Evolutionary conservation across 2,329 filamentous ascomycete genomes (phyloP), one percentile per base, ranked within the genome.

Genomic region (Cordyceps cateniannulata): DNA sequence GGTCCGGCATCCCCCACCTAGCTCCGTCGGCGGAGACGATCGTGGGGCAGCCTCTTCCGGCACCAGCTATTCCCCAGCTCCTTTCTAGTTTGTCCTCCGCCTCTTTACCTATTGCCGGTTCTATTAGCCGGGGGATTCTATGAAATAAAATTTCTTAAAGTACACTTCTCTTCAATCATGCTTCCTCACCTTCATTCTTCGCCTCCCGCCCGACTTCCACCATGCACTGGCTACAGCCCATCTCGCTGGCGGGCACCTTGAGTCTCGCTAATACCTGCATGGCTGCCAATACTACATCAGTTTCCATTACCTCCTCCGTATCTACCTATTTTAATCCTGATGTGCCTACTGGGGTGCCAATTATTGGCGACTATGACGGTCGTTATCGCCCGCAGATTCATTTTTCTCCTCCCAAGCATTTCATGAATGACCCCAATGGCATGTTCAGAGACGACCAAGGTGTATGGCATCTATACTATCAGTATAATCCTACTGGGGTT

Each of bases 381-480:
- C 64, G 62, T 22, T 69, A 69, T 40, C 73, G 82, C 14, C 83
- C 82, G 3, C 81, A 84, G 66, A 70, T 84, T 22, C 83, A 85
- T 69, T 85, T 78, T 68, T 79, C 80, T 8, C 81, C 81, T 2
- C 81, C 82, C 2, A 65, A 75, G 29, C 70, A 77, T 65, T 83
- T 80, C 64, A 80, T 83, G 77, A 86, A 86, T 63, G 85, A 88
- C 65, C 85, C 85, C 1, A 88, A 88, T 71, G 85, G 85, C 65
- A 78, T 86, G 73, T 85, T 86, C 63, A 69, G 79, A 6, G 83
- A 86, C 63, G 75, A 71, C 2, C 76, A 84, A 59, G 84, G 83
- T 5, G 75, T 76, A 0, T 89, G 82, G 70, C 86, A 88, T 67
- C 65, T 87, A 1, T 88, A 88, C 71, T 89, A 88, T 66, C 85